Conservation (phyloP, 371 early-diverging fungal genomes). For the Mortierella sp. region DNA sequence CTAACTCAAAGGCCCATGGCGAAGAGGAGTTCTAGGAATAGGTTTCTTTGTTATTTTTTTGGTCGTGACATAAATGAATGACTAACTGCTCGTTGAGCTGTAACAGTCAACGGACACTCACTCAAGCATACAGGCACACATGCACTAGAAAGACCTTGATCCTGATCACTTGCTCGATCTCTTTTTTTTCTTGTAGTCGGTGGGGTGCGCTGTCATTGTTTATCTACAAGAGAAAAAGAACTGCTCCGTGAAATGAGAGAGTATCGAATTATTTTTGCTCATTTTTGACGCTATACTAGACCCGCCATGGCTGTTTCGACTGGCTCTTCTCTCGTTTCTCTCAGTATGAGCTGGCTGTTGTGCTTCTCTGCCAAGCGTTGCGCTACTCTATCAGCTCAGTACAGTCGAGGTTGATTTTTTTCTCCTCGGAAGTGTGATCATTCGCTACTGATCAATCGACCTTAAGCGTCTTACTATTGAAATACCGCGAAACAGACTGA, state of each 20-base stretch:
- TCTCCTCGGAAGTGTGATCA: slow-evolving; percentile 1
- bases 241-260: background rate
- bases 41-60: background rate
- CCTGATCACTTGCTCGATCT: background rate
- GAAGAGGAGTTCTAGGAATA: background rate
- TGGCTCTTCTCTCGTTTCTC: background rate
- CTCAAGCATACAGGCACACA: background rate
- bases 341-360: background rate
- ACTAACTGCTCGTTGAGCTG: background rate
- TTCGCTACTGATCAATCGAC: background rate
- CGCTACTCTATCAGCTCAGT: background rate
- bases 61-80: background rate
- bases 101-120: background rate
- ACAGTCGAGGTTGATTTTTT: background rate
- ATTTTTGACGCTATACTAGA: background rate
- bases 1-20: too few species aligned
- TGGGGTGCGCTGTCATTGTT: background rate
- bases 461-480: background rate
- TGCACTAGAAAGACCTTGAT: background rate
- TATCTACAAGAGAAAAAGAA: background rate
- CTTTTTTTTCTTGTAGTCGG: background rate
- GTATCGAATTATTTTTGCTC: background rate
- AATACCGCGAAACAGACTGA: background rate
- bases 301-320: background rate
- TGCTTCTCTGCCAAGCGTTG: background rate